Conservation (phyloP, 495 filamentous ascomycete genomes). For the Daldinia vernicosa region DNA sequence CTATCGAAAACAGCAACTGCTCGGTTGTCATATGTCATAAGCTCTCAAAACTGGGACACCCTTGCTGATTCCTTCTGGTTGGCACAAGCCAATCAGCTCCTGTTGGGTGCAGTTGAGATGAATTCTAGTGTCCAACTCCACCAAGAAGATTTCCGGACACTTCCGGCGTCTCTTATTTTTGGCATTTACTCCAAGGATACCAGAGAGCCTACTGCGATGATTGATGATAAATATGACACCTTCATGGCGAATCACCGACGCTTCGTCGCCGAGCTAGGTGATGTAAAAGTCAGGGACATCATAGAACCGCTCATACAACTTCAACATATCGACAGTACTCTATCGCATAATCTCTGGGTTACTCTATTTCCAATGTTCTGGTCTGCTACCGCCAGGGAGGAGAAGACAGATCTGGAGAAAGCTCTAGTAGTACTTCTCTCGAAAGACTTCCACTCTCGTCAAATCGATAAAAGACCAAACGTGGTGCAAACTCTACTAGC, state of each 20-base stretch:
- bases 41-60: constrained; percentile 97
- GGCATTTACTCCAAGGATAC: constrained; percentile 74
- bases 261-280: constrained; percentile 83
- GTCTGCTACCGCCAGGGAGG: constrained; percentile 86
- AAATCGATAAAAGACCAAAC: constrained; percentile 92
- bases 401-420: constrained; percentile 88
- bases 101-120: constrained; percentile 91
- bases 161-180: constrained; percentile 74
- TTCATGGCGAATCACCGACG: constrained; percentile 79
- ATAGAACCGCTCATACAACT: constrained; percentile 92
- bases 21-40: constrained; percentile 85
- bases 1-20: constrained; percentile 86
- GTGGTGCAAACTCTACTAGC: constrained; percentile 91
- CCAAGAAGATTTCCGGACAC: constrained; percentile 80
- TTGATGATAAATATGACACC: constrained; percentile 81
- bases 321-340: constrained; percentile 83
- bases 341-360: constrained; percentile 89
- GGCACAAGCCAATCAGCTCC: constrained; percentile 87
- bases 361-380: constrained; percentile 90
- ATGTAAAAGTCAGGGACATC: constrained; percentile 85
- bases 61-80: constrained; percentile 96
- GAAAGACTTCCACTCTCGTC: constrained; percentile 92
- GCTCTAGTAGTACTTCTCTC: constrained; percentile 86
- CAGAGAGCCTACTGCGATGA: constrained; percentile 74
- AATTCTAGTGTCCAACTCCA: constrained; percentile 77